Evolutionary conservation across 139 green algal genomes (phyloP).

Genomic region (Chlorella vulgaris): DNA sequence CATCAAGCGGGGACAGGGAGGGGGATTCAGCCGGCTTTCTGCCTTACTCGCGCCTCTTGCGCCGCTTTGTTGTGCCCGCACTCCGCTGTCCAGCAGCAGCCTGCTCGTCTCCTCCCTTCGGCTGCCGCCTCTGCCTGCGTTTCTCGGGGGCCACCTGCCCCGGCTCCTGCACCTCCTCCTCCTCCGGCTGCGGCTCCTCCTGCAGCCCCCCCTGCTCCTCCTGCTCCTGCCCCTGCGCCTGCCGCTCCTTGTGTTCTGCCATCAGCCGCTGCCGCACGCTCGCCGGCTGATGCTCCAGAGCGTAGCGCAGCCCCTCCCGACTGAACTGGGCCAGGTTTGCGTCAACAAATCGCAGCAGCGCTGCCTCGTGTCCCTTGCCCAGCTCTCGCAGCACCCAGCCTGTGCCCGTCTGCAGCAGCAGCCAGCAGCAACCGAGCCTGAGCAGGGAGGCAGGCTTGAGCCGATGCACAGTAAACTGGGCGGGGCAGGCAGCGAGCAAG

Average conservation of each 20-base stretch:
- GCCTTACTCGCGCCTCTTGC: background rate
- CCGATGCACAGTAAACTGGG: background rate
- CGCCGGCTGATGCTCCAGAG: constrained; percentile 26
- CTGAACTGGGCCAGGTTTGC: constrained; percentile 21
- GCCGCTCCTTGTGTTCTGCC: constrained; percentile 10
- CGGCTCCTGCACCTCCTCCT: background rate
- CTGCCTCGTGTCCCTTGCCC: constrained; percentile 8
- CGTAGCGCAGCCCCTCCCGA: constrained; percentile 30
- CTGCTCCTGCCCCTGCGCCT: background rate
- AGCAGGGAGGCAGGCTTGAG: background rate
- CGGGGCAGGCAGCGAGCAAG: too few species aligned
- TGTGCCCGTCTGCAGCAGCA: constrained; percentile 10
- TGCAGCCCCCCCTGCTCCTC: background rate
- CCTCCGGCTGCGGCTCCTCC: background rate
- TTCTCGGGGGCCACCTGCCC: background rate
- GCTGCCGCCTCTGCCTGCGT: background rate
- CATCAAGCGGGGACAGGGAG: too few species aligned
- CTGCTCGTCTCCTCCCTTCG: background rate
- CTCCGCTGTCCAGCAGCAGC: background rate
- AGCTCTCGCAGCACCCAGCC: constrained; percentile 39
- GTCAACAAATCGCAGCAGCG: constrained; percentile 18
- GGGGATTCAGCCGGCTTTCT: too few species aligned
- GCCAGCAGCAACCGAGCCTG: background rate
- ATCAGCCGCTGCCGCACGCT: background rate
- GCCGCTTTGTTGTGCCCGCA: background rate